A percentile compares a stretch with the other conserved stretches of the same genome.
Evolutionary conservation across 805 yeast species (phyloP).

Genomic region (Yarrowia sp.): DNA sequence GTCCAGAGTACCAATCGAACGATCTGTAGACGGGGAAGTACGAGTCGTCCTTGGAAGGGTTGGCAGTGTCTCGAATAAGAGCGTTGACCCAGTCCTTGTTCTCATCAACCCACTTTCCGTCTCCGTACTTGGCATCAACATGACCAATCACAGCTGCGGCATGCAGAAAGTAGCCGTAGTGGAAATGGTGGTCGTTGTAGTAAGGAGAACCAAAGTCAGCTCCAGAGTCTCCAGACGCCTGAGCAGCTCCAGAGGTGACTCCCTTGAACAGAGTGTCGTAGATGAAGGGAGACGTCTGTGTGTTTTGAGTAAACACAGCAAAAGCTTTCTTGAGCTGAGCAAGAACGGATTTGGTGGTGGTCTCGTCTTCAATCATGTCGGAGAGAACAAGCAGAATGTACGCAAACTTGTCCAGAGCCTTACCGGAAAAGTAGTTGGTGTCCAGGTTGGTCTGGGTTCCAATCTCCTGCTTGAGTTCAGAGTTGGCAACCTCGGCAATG

Average conservation of each 20-base stretch:
- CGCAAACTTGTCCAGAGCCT: constrained; percentile 85
- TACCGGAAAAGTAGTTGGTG: constrained; percentile 91
- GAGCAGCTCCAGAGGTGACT: constrained; percentile 40
- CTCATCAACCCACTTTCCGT: constrained; percentile 49
- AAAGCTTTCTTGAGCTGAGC: constrained; percentile 65
- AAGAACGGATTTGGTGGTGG: constrained; percentile 52
- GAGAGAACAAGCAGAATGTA: constrained; percentile 62
- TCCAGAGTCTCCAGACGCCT: constrained; percentile 40
- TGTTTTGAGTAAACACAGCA: constrained; percentile 63
- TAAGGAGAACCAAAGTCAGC: constrained; percentile 74
- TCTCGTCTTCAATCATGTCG: constrained; percentile 38
- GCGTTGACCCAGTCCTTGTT: constrained; percentile 60
- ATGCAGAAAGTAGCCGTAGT: constrained; percentile 80
- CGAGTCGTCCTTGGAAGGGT: constrained; percentile 51
- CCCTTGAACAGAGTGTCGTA: constrained; percentile 68
- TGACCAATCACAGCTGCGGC: constrained; percentile 76
- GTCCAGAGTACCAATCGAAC: constrained; percentile 75
- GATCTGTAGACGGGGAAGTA: constrained; percentile 66
- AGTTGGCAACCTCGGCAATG: constrained; percentile 50
- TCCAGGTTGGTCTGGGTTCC: constrained; percentile 60
- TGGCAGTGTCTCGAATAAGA: constrained; percentile 65
- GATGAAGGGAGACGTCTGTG: constrained; percentile 67
- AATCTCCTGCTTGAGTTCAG: constrained; percentile 57
- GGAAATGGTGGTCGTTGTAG: constrained; percentile 85
- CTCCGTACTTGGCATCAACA: constrained; percentile 51